These are phyloP conservation scores for Petunia hybrid DNA, from an alignment of 305 asterid genomes.

Conservation along the genomic window DNA sequence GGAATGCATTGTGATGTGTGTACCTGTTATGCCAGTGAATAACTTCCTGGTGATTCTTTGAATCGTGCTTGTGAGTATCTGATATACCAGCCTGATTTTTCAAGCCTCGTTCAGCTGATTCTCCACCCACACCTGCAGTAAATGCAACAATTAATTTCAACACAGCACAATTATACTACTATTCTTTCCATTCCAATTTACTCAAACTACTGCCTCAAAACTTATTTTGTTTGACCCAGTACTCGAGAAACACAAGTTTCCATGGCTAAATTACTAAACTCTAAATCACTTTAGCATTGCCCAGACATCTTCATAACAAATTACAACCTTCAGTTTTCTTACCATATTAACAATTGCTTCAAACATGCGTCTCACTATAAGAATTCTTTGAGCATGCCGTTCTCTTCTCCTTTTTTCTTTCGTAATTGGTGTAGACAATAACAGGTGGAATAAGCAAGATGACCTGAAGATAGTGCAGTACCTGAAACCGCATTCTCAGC, in stretches of 20 bases:
- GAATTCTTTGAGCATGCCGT: conserved; percentile 4
- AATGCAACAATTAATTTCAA: conserved; percentile 36
- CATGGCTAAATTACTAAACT: neutral
- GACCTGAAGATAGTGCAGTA: conserved; percentile 68
- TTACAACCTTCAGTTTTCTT: neutral
- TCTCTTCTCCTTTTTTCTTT: neutral
- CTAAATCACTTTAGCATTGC: neutral
- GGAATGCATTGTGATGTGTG: conserved; percentile 18
- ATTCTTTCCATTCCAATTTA: conserved; percentile 5
- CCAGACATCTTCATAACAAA: neutral
- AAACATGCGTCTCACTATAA: neutral
- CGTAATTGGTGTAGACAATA: neutral
- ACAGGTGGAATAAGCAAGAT: conserved; percentile 32
- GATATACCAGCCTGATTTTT: conserved; percentile 64
- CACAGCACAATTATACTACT: neutral
- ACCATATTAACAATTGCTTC: neutral
- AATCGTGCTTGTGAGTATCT: conserved; percentile 71
- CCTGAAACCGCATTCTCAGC: conserved; percentile 61
- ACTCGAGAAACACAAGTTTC: neutral
- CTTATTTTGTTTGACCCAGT: neutral
- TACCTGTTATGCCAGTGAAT: conserved; percentile 96
- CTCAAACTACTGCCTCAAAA: neutral
- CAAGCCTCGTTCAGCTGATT: conserved; percentile 56
- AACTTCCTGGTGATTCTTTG: conserved; percentile 80
- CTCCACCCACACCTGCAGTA: conserved; percentile 53